Base-by-base conservation (phyloP, 129 eudicot species). In the Helianthus annuus region DNA sequence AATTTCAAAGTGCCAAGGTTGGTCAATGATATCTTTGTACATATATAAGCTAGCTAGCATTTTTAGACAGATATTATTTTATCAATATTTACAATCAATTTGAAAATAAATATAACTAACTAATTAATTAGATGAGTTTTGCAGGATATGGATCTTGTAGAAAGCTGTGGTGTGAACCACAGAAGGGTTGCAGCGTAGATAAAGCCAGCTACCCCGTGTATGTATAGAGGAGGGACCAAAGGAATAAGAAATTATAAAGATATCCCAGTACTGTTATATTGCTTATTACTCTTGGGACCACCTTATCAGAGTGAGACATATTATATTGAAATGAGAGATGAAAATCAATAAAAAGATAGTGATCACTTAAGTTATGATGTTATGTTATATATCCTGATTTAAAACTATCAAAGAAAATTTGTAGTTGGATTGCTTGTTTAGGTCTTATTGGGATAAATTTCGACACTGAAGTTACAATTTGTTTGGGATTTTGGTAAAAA, bases 181-280 rank as follows among this genome's bases (percentile, higher is more conserved):
- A 75, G 49, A 68, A 68, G 52, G 24, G 52, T 63, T 71, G 77
- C 68, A 71, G 82, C 64, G 54, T 77, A 69, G 81, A 69, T 69
- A 69, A 70, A 77, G 81, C 76, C 81, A 77, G 70, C 77, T 64
- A 64, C 38, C 22, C 38, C 22, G 16, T 48, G 51, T 78, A 65
- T 78, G 61, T 42, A 54, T 78, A 78, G 77, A 71, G 61, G 78
- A 78, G 78, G 82, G 82, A 78, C 82, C 82, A 78, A 78, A 78
- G 19, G 78, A 78, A 78, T 71, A 78, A 54, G 82, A 60, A 76
- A 44, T 15, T 78, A 53, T 12, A 78, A 71, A 64, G 73, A 71
- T 78, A 64, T 64, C 53, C 40, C 82, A 60, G 65, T 60, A 64
- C 62, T 64, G 68, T 71, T 78, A 36, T 36, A 71, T 71, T 71